Conservation (phyloP, 345 rosid species). For the Brassica juncea region DNA sequence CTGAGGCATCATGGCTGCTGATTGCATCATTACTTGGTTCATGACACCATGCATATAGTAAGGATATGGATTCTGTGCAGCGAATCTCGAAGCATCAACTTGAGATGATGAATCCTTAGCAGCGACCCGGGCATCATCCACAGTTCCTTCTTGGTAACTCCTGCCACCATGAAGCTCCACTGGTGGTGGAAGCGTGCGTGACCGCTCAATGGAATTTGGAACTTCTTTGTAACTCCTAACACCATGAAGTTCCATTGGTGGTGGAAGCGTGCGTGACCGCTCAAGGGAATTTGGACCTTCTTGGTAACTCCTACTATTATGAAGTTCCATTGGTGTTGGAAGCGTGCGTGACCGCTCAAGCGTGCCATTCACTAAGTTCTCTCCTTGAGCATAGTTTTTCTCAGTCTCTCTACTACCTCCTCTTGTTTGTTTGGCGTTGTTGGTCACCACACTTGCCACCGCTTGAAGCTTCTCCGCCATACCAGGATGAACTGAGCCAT, state of each 20-base stretch:
- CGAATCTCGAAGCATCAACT: conserved; percentile 51
- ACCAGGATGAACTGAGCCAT: conserved; percentile 28
- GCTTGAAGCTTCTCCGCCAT: conserved; percentile 30
- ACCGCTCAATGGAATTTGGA: conserved; percentile 34
- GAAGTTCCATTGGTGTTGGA: conserved; percentile 54
- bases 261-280: conserved; percentile 52
- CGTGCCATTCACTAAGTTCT: conserved; percentile 20
- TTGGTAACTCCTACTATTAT: conserved; percentile 29
- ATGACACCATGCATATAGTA: conserved; percentile 73
- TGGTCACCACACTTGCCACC: conserved; percentile 28
- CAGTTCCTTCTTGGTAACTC: conserved; percentile 42
- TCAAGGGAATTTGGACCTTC: conserved; percentile 35
- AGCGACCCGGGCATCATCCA: conserved; percentile 41
- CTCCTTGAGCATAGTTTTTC: conserved; percentile 25
- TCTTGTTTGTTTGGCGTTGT: conserved; percentile 20
- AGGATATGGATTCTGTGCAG: conserved; percentile 57
- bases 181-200: conserved; percentile 56
- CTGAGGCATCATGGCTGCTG: conserved; percentile 63
- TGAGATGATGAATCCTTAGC: conserved; percentile 50
- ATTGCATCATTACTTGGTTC: conserved; percentile 72
- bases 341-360: conserved; percentile 2
- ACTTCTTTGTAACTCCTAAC: conserved; percentile 23
- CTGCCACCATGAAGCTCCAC: conserved; percentile 47
- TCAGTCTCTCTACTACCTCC: conserved; percentile 28
- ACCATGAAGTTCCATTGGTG: conserved; percentile 52